These are phyloP conservation scores for Smithsoniella earleae DNA, from an alignment of 163 green algal species.

Conservation along the genomic window DNA sequence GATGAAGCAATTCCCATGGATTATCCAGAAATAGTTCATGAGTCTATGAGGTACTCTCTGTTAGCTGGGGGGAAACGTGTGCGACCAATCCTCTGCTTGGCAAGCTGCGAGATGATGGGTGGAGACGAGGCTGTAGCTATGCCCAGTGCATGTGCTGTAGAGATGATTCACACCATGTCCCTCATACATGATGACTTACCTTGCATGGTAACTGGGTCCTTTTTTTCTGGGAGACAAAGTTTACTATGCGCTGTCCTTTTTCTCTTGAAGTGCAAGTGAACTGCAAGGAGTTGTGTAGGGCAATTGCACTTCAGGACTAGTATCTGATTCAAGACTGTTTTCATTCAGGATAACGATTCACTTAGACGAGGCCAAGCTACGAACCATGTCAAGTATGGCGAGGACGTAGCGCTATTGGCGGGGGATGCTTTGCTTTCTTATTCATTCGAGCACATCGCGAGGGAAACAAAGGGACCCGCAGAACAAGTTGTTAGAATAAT, in stretches of 20 bases:
- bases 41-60: conserved; percentile 92
- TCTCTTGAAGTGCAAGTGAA: neutral
- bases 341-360: conserved; percentile 86
- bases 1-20: conserved; percentile 60
- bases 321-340: neutral
- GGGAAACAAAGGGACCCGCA: conserved; percentile 58
- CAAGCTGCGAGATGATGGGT: conserved; percentile 89
- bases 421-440: conserved; percentile 89
- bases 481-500: conserved; percentile 71
- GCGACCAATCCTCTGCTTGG: conserved; percentile 83
- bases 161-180: conserved; percentile 99
- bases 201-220: conserved; percentile 80
- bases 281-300: no score
- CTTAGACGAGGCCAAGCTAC: conserved; percentile 83
- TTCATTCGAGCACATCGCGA: conserved; percentile 90
- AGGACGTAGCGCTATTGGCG: conserved; percentile 95
- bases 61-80: conserved; percentile 91
- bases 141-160: conserved; percentile 88
- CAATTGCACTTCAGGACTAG: neutral
- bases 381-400: conserved; percentile 82
- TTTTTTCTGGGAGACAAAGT: no score
- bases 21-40: conserved; percentile 82
- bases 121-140: conserved; percentile 61
- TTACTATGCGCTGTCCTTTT: neutral
- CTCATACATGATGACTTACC: conserved; percentile 99